Evolutionary conservation across 441 rosid genomes (phyloP).

Genomic region (Erodium chrysanthum): DNA sequence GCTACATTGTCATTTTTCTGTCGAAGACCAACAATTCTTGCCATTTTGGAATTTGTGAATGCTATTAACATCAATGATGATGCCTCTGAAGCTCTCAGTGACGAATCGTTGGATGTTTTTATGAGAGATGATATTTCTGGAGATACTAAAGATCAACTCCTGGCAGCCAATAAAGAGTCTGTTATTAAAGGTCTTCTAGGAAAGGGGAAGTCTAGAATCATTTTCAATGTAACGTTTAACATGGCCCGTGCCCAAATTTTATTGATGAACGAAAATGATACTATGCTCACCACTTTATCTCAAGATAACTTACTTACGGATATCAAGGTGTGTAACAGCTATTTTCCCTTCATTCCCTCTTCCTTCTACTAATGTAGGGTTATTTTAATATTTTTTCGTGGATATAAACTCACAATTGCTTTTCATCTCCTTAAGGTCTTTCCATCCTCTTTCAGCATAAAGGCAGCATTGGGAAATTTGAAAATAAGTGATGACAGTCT

Average conservation of each 20-base stretch:
- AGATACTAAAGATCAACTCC: slow-evolving; percentile 34
- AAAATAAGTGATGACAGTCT: slow-evolving; percentile 96
- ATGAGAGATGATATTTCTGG: slow-evolving; percentile 31
- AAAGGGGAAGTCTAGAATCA: slow-evolving; percentile 82
- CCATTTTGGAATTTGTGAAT: slow-evolving; percentile 80
- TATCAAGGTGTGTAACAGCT: slow-evolving; percentile 72
- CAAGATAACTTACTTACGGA: slow-evolving; percentile 83
- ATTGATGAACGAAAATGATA: slow-evolving; percentile 87
- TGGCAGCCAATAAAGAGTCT: slow-evolving; percentile 35
- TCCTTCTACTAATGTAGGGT: slow-evolving; percentile 1
- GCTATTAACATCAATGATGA: slow-evolving; percentile 60
- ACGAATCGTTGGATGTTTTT: slow-evolving; percentile 40
- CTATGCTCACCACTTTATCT: slow-evolving; percentile 74
- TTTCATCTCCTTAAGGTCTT: slow-evolving; percentile 49
- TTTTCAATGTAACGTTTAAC: slow-evolving; percentile 69
- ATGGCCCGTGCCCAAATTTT: slow-evolving; percentile 91
- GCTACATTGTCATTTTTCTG: slow-evolving; percentile 92
- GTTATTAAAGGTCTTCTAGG: slow-evolving; percentile 82
- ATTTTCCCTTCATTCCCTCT: slow-evolving; percentile 9
- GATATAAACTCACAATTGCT: slow-evolving; percentile 18
- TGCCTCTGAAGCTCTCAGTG: slow-evolving; percentile 46
- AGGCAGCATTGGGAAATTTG: slow-evolving; percentile 85
- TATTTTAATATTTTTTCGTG: slow-evolving; percentile 9
- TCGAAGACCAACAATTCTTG: slow-evolving; percentile 90
- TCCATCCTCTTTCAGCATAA: slow-evolving; percentile 87